phyloP scores from a whole-genome alignment of 1,139 yeast species.

The Debaryomyces nepalensis region DNA sequence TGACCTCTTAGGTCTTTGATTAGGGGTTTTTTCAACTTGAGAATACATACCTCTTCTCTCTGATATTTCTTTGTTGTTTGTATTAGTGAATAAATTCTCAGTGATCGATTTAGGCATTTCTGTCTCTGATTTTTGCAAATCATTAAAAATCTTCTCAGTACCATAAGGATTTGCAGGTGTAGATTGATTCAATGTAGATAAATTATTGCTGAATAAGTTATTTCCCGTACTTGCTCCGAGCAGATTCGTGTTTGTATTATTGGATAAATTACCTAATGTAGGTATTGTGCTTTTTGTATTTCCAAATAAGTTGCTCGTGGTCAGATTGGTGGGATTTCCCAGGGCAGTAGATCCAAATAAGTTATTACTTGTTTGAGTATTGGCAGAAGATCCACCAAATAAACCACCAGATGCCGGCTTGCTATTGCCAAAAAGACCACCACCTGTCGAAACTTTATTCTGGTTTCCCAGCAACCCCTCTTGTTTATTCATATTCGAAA shows the following conservation, averaged over 20 bases:
- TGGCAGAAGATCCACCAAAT: conserved; percentile 23
- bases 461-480: conserved; percentile 19
- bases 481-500: conserved; percentile 13
- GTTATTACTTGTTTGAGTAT: conserved; percentile 11
- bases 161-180: conserved; percentile 30
- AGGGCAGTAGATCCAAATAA: not conserved
- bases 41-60: conserved; percentile 28
- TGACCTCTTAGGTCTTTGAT: conserved; percentile 21
- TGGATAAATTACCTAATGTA: not conserved
- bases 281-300: not conserved
- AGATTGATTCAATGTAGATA: no score
- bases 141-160: conserved; percentile 28
- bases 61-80: conserved; percentile 18
- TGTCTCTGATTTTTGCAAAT: conserved; percentile 16
- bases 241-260: not conserved
- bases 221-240: not conserved
- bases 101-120: conserved; percentile 48
- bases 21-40: conserved; percentile 11
- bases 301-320: not conserved
- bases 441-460: conserved; percentile 13
- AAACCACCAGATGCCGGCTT: conserved; percentile 20
- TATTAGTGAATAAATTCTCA: conserved; percentile 30
- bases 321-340: not conserved
- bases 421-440: conserved; percentile 15
- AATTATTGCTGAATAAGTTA: conserved; percentile 9